Base-by-base conservation (phyloP, 495 filamentous ascomycete genomes). In the Jackrogersella minutella region DNA sequence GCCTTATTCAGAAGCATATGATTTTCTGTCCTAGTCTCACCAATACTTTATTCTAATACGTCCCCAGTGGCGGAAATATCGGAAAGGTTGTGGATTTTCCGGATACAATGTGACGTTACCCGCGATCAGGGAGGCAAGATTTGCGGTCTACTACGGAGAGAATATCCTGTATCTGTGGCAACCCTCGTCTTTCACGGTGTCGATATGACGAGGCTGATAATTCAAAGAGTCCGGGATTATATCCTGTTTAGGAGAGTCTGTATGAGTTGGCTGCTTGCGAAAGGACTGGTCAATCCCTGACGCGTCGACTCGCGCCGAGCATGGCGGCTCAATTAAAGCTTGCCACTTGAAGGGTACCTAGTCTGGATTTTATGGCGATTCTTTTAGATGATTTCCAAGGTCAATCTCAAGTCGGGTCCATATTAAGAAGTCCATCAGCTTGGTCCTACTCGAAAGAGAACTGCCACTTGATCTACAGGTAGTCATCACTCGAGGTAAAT, bases 51-150 rank as follows among this genome's bases (percentile, higher is more conserved):
- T 10, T 36, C 49, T 14, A 40, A 41, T 10, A 41, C 40, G 11
- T 21, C 14, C 13, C 22, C 14, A 10, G 24, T 33, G 19, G 51
- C 57, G 61, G 52, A 51, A 36, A 58, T 5, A 30, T 53, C 13
- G 28, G 31, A 17, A 19, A 54, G 7, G 8, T 7, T 11, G 28
- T 31, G 26, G 40, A 33, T 6, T 31, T 37, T 11, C 37, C 37
- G 8, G 51, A 44, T 43, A 52, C 30, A 22, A 64, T 57, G 51
- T 41, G 55, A 68, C 54, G 59, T 55, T 59, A 51, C 47, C 37
- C 33, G 44, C 43, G 11, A 56, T 3, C 46, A 64, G 34, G 14
- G 28, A 43, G 54, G 49, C 14, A 60, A 55, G 34, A 55, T 68
- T 55, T 33, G 28, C 65, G 39, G 31, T 31, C 28, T 53, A 51